A percentile compares a stretch with the other conserved stretches of the same genome.
These are phyloP conservation scores for Auricularia cornea DNA, from an alignment of 768 basidiomycete species.

Conservation along the genomic window DNA sequence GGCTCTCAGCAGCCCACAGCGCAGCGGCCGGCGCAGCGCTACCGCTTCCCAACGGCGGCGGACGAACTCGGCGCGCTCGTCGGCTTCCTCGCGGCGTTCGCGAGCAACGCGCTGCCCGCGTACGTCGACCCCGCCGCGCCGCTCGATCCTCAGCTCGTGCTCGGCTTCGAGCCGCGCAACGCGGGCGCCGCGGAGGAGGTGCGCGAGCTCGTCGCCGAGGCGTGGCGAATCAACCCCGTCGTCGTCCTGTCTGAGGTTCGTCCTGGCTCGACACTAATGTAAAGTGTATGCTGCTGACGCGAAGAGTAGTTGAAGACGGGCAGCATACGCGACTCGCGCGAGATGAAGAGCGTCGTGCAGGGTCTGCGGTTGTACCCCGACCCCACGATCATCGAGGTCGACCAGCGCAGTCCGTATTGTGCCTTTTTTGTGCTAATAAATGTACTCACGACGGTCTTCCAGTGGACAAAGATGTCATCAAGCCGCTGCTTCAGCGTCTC, in stretches of 20 bases:
- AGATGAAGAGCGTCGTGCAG: slow-evolving; percentile 51
- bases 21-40: not conserved
- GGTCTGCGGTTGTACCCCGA: slow-evolving; percentile 50
- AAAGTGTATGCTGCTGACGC: no score
- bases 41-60: slow-evolving; percentile 18
- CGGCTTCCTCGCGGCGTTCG: slow-evolving; percentile 62
- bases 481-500: slow-evolving; percentile 53
- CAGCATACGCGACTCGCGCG: slow-evolving; percentile 59
- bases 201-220: slow-evolving; percentile 46
- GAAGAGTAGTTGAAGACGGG: slow-evolving; percentile 36
- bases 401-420: slow-evolving; percentile 40
- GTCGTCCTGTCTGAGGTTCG: slow-evolving; percentile 56
- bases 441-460: not conserved
- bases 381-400: slow-evolving; percentile 63
- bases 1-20: no score
- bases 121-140: slow-evolving; percentile 53
- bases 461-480: slow-evolving; percentile 58
- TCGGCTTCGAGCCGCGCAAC: slow-evolving; percentile 62
- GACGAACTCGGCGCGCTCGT: slow-evolving; percentile 72
- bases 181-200: slow-evolving; percentile 53
- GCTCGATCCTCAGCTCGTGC: slow-evolving; percentile 71
- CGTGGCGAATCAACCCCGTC: slow-evolving; percentile 68
- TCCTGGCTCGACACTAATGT: no score
- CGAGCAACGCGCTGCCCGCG: slow-evolving; percentile 65
- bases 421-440: not conserved